Percentiles rank a stretch among this genome's conserved stretches.
phyloP scores from a whole-genome alignment of 768 basidiomycete genomes.

The Boletus bicolor region DNA sequence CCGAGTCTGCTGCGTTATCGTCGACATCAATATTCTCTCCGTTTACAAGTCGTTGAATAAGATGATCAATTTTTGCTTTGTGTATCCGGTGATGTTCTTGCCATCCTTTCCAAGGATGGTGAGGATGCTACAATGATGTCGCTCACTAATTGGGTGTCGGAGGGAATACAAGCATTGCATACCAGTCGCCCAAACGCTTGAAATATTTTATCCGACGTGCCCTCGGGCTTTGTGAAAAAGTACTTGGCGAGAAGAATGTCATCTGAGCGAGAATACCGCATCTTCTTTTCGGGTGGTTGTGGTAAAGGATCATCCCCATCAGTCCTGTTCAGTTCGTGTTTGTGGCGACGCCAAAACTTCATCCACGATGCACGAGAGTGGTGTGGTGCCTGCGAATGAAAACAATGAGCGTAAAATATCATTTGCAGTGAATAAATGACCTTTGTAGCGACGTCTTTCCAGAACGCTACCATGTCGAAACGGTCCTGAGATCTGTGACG shows the following conservation, averaged over 20 bases:
- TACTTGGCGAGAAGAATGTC: conserved; percentile 76
- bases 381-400: conserved; percentile 66
- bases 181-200: conserved; percentile 75
- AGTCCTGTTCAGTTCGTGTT: conserved; percentile 70
- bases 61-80: conserved; percentile 81
- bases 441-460: conserved; percentile 74
- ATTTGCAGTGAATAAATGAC: conserved; percentile 31
- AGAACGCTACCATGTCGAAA: conserved; percentile 73
- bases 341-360: conserved; percentile 89
- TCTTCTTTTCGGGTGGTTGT: conserved; percentile 79
- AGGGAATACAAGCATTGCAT: conserved; percentile 20
- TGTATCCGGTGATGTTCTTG: conserved; percentile 90
- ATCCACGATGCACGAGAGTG: conserved; percentile 93
- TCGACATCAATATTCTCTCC: conserved; percentile 52
- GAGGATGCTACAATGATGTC: conserved; percentile 57
- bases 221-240: conserved; percentile 70
- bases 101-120: conserved; percentile 95
- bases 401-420: background rate
- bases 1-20: conserved; percentile 26
- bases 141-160: background rate
- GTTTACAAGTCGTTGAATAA: conserved; percentile 56
- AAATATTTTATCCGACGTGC: conserved; percentile 82
- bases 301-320: conserved; percentile 72
- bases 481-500: conserved; percentile 50
- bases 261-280: conserved; percentile 78